Conservation (phyloP, 805 yeast genomes). For the Barnettozyma pratensis region DNA sequence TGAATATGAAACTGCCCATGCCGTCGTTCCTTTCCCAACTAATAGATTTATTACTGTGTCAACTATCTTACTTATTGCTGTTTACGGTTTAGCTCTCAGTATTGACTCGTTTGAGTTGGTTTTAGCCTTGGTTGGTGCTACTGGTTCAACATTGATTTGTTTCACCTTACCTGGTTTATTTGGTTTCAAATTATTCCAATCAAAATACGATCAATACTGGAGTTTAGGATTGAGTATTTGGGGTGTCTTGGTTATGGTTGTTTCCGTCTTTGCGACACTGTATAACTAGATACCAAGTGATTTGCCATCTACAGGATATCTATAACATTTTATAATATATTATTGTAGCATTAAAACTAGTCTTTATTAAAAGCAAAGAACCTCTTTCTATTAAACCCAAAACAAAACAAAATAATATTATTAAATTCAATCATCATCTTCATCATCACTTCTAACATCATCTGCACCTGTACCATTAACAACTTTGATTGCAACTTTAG, state of each 20-base stretch:
- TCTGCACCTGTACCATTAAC: slow-evolving; percentile 73
- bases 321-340: not conserved
- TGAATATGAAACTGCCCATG: slow-evolving; percentile 17
- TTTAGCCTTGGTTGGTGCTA: slow-evolving; percentile 71
- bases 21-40: slow-evolving; percentile 41
- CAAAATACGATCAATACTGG: slow-evolving; percentile 34
- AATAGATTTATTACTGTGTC: slow-evolving; percentile 47
- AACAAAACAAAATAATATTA: not conserved
- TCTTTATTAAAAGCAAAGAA: not conserved
- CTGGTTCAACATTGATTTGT: slow-evolving; percentile 77
- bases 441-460: slow-evolving; percentile 81
- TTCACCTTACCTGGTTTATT: slow-evolving; percentile 76
- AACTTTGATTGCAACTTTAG: slow-evolving; percentile 65
- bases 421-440: slow-evolving; percentile 34
- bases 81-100: slow-evolving; percentile 54
- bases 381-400: not conserved
- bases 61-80: slow-evolving; percentile 35
- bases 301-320: not conserved
- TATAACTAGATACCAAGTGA: slow-evolving; percentile 1
- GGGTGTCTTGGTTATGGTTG: slow-evolving; percentile 67
- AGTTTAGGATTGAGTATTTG: slow-evolving; percentile 55
- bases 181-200: slow-evolving; percentile 45
- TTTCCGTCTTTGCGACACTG: slow-evolving; percentile 48
- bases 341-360: not conserved
- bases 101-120: slow-evolving; percentile 64